A percentile compares a stretch with the other conserved stretches of the same genome.
These are phyloP conservation scores for Tetracladium setigerum DNA, from an alignment of 495 filamentous ascomycete species.

Conservation along the genomic window DNA sequence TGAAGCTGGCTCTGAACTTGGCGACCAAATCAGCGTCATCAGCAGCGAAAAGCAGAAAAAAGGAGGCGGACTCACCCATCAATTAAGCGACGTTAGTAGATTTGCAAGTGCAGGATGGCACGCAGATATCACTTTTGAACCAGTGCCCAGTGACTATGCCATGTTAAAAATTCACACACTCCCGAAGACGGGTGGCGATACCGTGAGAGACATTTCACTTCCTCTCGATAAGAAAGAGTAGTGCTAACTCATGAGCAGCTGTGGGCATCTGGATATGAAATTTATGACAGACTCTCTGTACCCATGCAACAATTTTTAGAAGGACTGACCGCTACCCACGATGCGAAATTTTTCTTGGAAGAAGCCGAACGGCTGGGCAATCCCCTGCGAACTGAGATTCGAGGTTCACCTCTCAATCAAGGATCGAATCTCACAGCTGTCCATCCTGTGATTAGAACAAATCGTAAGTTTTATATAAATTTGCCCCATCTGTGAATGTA, in stretches of 20 bases:
- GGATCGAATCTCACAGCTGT: slow-evolving; percentile 52
- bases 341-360: slow-evolving; percentile 52
- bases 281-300: slow-evolving; percentile 65
- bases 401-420: slow-evolving; percentile 60
- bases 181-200: slow-evolving; percentile 60
- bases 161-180: slow-evolving; percentile 50
- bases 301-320: slow-evolving; percentile 59
- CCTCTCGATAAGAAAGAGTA: slow-evolving; percentile 18
- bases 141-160: slow-evolving; percentile 57
- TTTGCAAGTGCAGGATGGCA: slow-evolving; percentile 47
- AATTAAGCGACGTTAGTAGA: slow-evolving; percentile 27
- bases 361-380: slow-evolving; percentile 47
- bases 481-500: no score
- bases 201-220: slow-evolving; percentile 52
- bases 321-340: slow-evolving; percentile 51
- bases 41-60: slow-evolving; percentile 32
- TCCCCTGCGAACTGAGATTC: slow-evolving; percentile 40
- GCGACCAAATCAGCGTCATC: slow-evolving; percentile 32
- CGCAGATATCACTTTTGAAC: slow-evolving; percentile 61
- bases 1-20: slow-evolving; percentile 40
- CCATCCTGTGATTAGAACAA: slow-evolving; percentile 68
- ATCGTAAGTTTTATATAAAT: slow-evolving; percentile 29
- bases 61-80: slow-evolving; percentile 29
- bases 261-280: slow-evolving; percentile 73
- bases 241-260: slow-evolving; percentile 24